Conservation (phyloP, 352 stramenopile genomes). For the Globisporangium barbulae region DNA sequence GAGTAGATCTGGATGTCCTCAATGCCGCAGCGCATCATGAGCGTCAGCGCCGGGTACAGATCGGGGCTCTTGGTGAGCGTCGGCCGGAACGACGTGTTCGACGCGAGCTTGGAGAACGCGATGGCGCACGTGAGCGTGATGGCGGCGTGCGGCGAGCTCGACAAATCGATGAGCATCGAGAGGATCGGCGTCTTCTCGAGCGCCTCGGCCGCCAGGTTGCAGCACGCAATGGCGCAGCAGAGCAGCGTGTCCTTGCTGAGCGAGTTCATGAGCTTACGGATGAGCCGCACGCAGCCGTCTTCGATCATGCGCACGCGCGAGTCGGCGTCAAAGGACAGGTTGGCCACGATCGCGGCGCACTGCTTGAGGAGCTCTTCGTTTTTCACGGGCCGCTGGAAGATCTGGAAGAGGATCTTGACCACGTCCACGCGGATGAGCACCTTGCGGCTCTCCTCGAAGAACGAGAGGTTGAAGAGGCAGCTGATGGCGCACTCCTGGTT, state of each 20-base stretch:
- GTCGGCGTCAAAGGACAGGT: conserved; percentile 73
- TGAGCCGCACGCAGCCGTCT: conserved; percentile 54
- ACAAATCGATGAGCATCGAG: conserved; percentile 81
- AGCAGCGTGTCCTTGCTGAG: conserved; percentile 60
- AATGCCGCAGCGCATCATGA: conserved; percentile 88
- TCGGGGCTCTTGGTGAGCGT: conserved; percentile 68
- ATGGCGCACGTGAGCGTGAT: conserved; percentile 78
- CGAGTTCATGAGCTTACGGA: conserved; percentile 66
- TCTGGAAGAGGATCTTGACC: conserved; percentile 55
- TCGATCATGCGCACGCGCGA: conserved; percentile 56
- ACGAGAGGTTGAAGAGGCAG: conserved; percentile 82
- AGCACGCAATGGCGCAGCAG: conserved; percentile 71
- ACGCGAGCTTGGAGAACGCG: conserved; percentile 73
- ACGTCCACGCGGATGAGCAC: conserved; percentile 56
- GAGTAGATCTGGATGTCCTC: conserved; percentile 89
- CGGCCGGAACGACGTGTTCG: conserved; percentile 44
- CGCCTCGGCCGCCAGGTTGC: conserved; percentile 66
- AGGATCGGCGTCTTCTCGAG: conserved; percentile 69
- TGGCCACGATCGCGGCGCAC: conserved; percentile 58
- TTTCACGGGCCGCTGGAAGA: conserved; percentile 67
- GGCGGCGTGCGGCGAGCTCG: conserved; percentile 45
- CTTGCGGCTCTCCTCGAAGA: conserved; percentile 59
- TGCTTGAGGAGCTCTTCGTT: conserved; percentile 68
- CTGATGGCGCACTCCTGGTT: conserved; percentile 71
- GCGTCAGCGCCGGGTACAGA: conserved; percentile 69